These are phyloP conservation scores for Protea cynaroides DNA, from an alignment of 164 flowering plant genomes.

Conservation along the genomic window DNA sequence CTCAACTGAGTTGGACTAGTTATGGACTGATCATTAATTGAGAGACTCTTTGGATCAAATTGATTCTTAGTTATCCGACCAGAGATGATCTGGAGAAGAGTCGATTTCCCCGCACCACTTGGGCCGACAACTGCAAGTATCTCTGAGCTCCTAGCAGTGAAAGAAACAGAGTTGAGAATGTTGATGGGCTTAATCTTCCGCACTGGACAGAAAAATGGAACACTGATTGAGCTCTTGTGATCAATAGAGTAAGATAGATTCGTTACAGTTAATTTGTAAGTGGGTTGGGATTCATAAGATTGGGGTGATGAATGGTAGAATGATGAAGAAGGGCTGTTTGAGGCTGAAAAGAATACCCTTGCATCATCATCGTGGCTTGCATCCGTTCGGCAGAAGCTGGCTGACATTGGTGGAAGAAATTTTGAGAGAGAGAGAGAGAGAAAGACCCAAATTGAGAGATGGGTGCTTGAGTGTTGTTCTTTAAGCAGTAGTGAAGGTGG, in stretches of 20 bases:
- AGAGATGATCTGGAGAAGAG: constrained; percentile 60
- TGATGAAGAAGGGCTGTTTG: constrained; percentile 55
- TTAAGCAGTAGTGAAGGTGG: background rate
- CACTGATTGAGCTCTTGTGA: constrained; percentile 12
- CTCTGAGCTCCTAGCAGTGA: constrained; percentile 53
- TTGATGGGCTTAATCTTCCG: constrained; percentile 34
- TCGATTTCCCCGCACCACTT: constrained; percentile 89
- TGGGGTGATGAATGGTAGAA: constrained; percentile 29
- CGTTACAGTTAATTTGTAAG: constrained; percentile 33
- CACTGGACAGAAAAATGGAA: constrained; percentile 8
- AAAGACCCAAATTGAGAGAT: constrained; percentile 6
- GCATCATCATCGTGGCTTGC: constrained; percentile 42
- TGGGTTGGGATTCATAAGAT: constrained; percentile 14
- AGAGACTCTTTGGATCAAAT: constrained; percentile 44
- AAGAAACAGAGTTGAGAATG: constrained; percentile 70
- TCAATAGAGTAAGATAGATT: constrained; percentile 56
- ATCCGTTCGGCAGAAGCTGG: constrained; percentile 28
- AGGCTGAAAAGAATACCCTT: constrained; percentile 46
- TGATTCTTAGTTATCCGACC: constrained; percentile 47
- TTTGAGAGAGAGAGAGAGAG: constrained; percentile 3
- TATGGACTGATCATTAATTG: constrained; percentile 37
- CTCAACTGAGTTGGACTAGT: constrained; percentile 45
- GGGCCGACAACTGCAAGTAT: constrained; percentile 84
- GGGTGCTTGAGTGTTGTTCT: constrained; percentile 10
- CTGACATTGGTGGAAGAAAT: constrained; percentile 28